Base-by-base conservation (phyloP, 2,329 filamentous ascomycete species). In the Dissoconium aciculare region DNA sequence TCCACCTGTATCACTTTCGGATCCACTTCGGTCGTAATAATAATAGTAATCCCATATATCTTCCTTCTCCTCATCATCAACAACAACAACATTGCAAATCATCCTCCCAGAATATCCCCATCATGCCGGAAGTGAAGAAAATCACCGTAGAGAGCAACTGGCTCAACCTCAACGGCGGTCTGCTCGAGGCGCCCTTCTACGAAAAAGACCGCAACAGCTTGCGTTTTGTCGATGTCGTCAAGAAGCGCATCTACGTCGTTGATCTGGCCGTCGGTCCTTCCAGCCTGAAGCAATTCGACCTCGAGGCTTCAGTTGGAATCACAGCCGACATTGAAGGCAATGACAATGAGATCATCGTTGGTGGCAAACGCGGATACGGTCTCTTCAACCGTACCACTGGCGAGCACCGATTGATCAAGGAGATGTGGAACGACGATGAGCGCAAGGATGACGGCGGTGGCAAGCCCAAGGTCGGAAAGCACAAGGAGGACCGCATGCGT, bases 191-290 rank as follows among this genome's bases (percentile, higher is more conserved):
- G 0, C 79, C 79, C 1, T 82, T 73, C 58, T 82, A 74, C 59
- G 78, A 84, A 53, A 60, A 66, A 35, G 59, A 58, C 13, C 71
- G 67, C 30, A 67, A 79, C 52, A 66, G 62, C 27, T 59, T 87
- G 35, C 78, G 80, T 40, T 84, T 83, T 53, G 71, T 85, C 38
- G 85, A 94, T 56, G 85, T 93, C 56, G 78, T 76, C 54, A 72
- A 78, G 51, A 69, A 78, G 51, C 71, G 74, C 38, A 51, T 93
- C 27, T 78, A 89, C 59, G 66, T 68, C 28, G 66, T 89, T 36
- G 67, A 81, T 45, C 62, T 91, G 14, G 51, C 55, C 28, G 59
- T 68, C 36, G 78, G 76, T 0, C 69, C 71, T 11, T 58, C 59
- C 4, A 80, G 78, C 21, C 46, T 49, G 51, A 68, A 50, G 57